Conservation (phyloP, 2,329 filamentous ascomycete genomes). For the Nigrograna mackinnonii region DNA sequence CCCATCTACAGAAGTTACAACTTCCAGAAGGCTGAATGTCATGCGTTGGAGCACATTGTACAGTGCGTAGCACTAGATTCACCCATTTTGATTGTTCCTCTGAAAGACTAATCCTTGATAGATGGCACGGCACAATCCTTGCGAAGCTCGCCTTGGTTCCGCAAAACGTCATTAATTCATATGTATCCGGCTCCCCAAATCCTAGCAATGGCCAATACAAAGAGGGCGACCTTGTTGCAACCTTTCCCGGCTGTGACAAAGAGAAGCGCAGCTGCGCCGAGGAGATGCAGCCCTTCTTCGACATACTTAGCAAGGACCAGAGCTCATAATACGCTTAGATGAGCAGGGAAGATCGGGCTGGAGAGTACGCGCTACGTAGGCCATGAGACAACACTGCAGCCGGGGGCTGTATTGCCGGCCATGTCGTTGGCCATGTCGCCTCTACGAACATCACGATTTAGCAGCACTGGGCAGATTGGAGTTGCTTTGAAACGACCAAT, state of each 20-base stretch:
- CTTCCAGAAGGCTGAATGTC: slow-evolving; percentile 91
- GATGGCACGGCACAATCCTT: slow-evolving; percentile 96
- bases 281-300: slow-evolving; percentile 64
- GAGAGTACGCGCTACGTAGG: too few species aligned
- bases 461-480: too few species aligned
- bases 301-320: slow-evolving; percentile 10
- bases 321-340: too few species aligned
- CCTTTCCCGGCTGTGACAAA: slow-evolving; percentile 72
- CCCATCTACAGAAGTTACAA: slow-evolving; percentile 93
- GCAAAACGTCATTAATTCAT: slow-evolving; percentile 81
- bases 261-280: slow-evolving; percentile 68
- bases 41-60: slow-evolving; percentile 73
- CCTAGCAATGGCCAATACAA: slow-evolving; percentile 64
- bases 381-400: too few species aligned
- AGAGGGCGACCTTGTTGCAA: slow-evolving; percentile 82
- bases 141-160: slow-evolving; percentile 89
- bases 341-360: too few species aligned
- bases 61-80: slow-evolving; percentile 43
- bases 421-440: too few species aligned
- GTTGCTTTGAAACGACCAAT: too few species aligned
- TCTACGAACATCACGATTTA: too few species aligned
- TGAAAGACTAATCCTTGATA: slow-evolving; percentile 45
- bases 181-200: slow-evolving; percentile 52
- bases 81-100: slow-evolving; percentile 51
- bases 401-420: too few species aligned